Base-by-base conservation (phyloP, 768 basidiomycete species). In the Collybia sordida region DNA sequence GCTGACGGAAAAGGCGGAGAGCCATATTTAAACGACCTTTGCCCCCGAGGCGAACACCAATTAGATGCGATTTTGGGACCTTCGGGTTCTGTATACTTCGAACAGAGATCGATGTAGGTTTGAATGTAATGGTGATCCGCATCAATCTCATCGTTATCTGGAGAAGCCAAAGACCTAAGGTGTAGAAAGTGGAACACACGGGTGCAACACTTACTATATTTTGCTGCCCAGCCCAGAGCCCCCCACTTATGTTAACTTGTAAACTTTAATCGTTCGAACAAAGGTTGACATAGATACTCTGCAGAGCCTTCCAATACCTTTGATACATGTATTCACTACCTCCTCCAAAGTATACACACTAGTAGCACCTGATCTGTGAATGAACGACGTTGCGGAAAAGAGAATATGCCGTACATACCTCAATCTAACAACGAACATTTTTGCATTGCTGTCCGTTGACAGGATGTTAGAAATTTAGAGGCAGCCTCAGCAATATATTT, bases 71-170 rank as follows among this genome's bases (percentile, higher is more conserved):
- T n/a, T n/a, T n/a, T n/a, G n/a, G n/a, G n/a, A n/a, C n/a, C n/a
- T n/a, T n/a, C n/a, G n/a, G n/a, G n/a, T n/a, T n/a, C n/a, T n/a
- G n/a, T n/a, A n/a, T n/a, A n/a, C n/a, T n/a, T n/a, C n/a, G n/a
- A n/a, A n/a, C n/a, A n/a, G n/a, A n/a, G n/a, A n/a, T n/a, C n/a
- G n/a, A n/a, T n/a, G n/a, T n/a, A n/a, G n/a, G n/a, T n/a, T n/a
- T n/a, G n/a, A n/a, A n/a, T n/a, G n/a, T n/a, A n/a, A n/a, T n/a
- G n/a, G n/a, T n/a, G n/a, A n/a, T n/a, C 57, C 4, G 79, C 75
- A 21, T 80, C 78, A 12, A 59, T 51, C 52, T 70, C 59, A 56
- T 82, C 81, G 49, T 77, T 82, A 1, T 61, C 75, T 69, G 22
- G 37, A 40, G 12, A 15, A 42, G 7, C 40, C 35, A 23, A 15